These are phyloP conservation scores for Aspergillus tubingensis DNA, from an alignment of 2,329 filamentous ascomycete genomes.

Conservation along the genomic window DNA sequence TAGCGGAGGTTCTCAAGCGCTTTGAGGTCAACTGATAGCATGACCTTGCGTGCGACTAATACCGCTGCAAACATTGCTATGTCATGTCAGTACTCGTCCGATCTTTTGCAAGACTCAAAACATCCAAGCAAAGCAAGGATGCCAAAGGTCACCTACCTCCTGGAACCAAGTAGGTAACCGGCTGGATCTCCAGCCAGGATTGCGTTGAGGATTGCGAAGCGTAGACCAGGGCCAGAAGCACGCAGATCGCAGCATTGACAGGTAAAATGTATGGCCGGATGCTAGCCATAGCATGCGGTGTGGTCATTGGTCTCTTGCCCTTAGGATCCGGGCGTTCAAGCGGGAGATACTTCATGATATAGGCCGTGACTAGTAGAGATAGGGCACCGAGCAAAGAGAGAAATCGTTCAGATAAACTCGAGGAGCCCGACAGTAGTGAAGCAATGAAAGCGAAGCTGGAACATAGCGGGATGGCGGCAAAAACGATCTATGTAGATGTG, in stretches of 20 bases:
- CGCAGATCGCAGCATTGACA: conserved; percentile 33
- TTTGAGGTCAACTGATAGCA: conserved; percentile 43
- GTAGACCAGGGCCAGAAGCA: conserved; percentile 33
- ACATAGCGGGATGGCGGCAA: conserved; percentile 41
- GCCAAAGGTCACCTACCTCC: conserved; percentile 33
- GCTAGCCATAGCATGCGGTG: conserved; percentile 21
- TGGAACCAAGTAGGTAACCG: conserved; percentile 40
- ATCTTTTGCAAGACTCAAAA: conserved; percentile 7
- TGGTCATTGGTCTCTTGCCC: conserved; percentile 30
- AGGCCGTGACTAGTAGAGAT: conserved; percentile 43
- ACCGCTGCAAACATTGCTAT: conserved; percentile 38
- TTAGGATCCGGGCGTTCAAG: conserved; percentile 30
- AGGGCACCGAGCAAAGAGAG: conserved; percentile 34
- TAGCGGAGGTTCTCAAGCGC: conserved; percentile 44
- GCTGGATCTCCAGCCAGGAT: conserved; percentile 22
- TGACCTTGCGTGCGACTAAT: conserved; percentile 35
- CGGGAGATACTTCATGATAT: conserved; percentile 38
- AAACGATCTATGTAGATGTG: conserved; percentile 29
- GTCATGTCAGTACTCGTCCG: conserved; percentile 22
- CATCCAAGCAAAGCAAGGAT: no score
- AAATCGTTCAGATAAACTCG: conserved; percentile 24
- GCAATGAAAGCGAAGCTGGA: conserved; percentile 36
- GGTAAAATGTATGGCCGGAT: conserved; percentile 28
- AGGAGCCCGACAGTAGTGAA: conserved; percentile 28
- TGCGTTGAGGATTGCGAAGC: conserved; percentile 18